A percentile compares a stretch with the other conserved stretches of the same genome.
Evolutionary conservation across 2,329 filamentous ascomycete genomes (phyloP).

Genomic region (Paraconiothyrium sp.): DNA sequence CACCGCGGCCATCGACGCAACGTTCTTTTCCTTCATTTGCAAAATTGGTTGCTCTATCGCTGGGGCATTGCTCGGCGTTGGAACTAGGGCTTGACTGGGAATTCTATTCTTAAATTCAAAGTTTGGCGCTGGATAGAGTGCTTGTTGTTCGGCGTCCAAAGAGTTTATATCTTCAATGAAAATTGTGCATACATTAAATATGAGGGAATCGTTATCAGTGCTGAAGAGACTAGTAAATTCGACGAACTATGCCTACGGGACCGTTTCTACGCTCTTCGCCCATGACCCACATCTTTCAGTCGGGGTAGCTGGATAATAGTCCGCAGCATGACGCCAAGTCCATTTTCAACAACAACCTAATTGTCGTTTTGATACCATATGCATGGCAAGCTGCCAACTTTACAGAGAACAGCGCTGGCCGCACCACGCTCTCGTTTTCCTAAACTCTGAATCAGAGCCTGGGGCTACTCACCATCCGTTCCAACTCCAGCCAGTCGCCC

Average conservation of each 20-base stretch:
- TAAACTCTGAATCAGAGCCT: too few relatives aligned
- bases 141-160: neutral
- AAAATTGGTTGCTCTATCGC: neutral
- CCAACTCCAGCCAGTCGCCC: neutral
- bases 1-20: neutral
- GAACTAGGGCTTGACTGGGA: neutral
- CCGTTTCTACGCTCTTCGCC: too few relatives aligned
- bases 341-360: neutral
- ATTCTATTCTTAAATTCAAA: neutral
- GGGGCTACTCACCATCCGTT: neutral
- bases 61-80: conserved; percentile 9
- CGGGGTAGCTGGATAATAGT: too few relatives aligned
- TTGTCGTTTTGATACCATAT: neutral
- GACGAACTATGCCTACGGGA: too few relatives aligned
- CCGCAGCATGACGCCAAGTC: too few relatives aligned
- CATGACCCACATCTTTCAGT: too few relatives aligned
- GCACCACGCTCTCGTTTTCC: too few relatives aligned
- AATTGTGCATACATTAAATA: neutral
- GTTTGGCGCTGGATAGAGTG: conserved; percentile 10
- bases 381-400: neutral
- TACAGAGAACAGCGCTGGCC: neutral
- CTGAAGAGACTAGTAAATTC: neutral
- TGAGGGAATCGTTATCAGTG: neutral
- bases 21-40: neutral
- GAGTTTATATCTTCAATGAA: neutral